Conservation (phyloP, 2,329 filamentous ascomycete species). For the Clarireedia hainanense region DNA sequence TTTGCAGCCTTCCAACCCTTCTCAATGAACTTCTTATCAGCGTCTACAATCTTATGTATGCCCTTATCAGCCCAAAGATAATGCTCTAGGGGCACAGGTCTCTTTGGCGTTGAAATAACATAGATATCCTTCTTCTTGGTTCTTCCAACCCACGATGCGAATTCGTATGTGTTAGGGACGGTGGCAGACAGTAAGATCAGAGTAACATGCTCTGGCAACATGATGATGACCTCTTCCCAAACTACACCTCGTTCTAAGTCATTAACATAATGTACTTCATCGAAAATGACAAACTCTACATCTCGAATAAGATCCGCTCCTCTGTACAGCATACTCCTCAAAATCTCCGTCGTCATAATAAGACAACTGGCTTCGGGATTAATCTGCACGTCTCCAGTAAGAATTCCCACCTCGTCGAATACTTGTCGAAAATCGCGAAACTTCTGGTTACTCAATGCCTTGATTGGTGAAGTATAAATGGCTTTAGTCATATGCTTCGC, state of each 20-base stretch:
- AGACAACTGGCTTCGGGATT: slow-evolving; percentile 95
- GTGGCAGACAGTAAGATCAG: slow-evolving; percentile 92
- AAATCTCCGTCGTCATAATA: slow-evolving; percentile 98
- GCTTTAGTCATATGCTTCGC: slow-evolving; percentile 99
- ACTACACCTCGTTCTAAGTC: slow-evolving; percentile 93
- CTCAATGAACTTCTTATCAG: slow-evolving; percentile 85
- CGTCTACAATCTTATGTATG: slow-evolving; percentile 89
- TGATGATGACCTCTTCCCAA: slow-evolving; percentile 99
- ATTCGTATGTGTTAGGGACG: slow-evolving; percentile 95
- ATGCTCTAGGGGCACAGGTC: slow-evolving; percentile 90
- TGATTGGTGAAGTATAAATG: slow-evolving; percentile 98
- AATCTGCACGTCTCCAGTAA: slow-evolving; percentile 97
- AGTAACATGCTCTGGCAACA: slow-evolving; percentile 95
- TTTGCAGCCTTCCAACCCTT: slow-evolving; percentile 94
- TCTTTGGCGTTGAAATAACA: slow-evolving; percentile 93
- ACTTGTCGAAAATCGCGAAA: slow-evolving; percentile 87
- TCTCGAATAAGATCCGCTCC: slow-evolving; percentile 94
- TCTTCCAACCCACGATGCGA: slow-evolving; percentile 94
- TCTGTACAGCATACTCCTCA: slow-evolving; percentile 95
- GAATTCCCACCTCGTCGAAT: slow-evolving; percentile 93
- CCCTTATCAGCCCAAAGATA: slow-evolving; percentile 92
- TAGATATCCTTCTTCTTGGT: slow-evolving; percentile 99
- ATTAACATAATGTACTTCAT: slow-evolving; percentile 98
- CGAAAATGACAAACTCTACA: slow-evolving; percentile 97
- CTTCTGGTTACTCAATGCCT: slow-evolving; percentile 96